A percentile compares a stretch with the other conserved stretches of the same genome.
These are phyloP conservation scores for Carex scoparia DNA, from an alignment of 176 grass and related monocot species.

Conservation along the genomic window DNA sequence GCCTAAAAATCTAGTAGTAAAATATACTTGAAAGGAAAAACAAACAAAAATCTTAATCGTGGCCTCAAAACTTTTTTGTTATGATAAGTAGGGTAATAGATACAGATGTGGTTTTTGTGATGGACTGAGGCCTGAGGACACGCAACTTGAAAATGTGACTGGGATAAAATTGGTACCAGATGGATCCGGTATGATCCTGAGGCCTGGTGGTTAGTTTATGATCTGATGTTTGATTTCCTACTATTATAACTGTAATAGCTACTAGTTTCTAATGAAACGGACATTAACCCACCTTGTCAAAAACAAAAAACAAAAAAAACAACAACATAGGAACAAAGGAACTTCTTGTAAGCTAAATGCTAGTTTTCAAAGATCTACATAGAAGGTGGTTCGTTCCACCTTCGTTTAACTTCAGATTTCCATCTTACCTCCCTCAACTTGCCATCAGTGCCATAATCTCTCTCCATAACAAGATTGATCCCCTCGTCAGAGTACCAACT, in stretches of 20 bases:
- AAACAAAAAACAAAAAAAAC: conserved; percentile 9
- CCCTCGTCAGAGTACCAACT: conserved; percentile 97
- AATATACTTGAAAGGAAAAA: conserved; percentile 7
- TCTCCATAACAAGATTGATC: conserved; percentile 94
- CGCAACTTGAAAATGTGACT: too few species aligned
- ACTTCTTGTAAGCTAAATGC: not conserved
- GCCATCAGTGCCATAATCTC: conserved; percentile 81
- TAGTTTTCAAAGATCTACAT: conserved; percentile 6
- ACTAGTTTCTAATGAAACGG: too few species aligned
- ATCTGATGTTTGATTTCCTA: too few species aligned
- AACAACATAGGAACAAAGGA: not conserved
- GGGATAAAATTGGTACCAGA: too few species aligned
- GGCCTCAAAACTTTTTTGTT: too few species aligned
- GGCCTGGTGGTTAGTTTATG: too few species aligned
- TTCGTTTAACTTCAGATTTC: conserved; percentile 80
- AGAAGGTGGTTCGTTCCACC: conserved; percentile 48
- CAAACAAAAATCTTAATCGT: too few species aligned
- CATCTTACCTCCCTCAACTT: conserved; percentile 76
- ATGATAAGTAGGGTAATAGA: too few species aligned
- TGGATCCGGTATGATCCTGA: too few species aligned
- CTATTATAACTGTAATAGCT: too few species aligned
- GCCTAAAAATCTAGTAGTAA: conserved; percentile 27
- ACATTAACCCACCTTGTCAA: not conserved
- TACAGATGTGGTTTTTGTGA: too few species aligned
- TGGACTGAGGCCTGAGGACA: too few species aligned